These are phyloP conservation scores for Paecilomyces sp. DNA, from an alignment of 2,329 filamentous ascomycete genomes.

Conservation along the genomic window DNA sequence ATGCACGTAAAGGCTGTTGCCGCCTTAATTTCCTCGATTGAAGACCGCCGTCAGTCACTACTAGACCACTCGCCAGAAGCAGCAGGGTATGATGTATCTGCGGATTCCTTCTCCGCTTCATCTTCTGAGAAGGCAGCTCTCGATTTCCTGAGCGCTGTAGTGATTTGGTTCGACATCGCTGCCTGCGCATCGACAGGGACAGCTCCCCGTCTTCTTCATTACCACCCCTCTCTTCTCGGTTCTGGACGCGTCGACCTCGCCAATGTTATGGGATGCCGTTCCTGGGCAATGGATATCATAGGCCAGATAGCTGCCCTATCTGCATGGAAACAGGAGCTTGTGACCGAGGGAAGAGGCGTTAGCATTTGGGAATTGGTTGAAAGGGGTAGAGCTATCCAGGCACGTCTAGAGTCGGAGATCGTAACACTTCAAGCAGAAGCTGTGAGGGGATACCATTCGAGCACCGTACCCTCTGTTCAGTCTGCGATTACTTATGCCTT, in stretches of 20 bases:
- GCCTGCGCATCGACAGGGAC: conserved; percentile 8
- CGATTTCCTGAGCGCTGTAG: conserved; percentile 6
- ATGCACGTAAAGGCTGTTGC: conserved; percentile 9
- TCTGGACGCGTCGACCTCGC: conserved; percentile 4
- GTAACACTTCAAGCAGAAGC: neutral
- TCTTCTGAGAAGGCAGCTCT: conserved; percentile 4
- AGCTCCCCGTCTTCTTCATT: conserved; percentile 3
- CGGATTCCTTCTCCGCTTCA: neutral
- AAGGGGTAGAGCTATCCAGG: neutral
- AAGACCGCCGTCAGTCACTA: neutral
- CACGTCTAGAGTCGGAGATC: neutral
- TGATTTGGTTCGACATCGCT: conserved; percentile 9
- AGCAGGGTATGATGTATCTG: neutral
- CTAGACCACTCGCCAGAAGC: neutral
- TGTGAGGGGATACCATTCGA: neutral
- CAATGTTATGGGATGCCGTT: conserved; percentile 8
- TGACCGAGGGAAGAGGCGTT: neutral
- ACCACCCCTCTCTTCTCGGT: conserved; percentile 4
- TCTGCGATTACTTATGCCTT: conserved; percentile 2
- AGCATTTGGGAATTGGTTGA: neutral
- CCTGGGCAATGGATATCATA: conserved; percentile 8
- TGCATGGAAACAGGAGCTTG: conserved; percentile 2
- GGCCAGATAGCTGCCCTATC: conserved; percentile 6
- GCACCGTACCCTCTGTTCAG: neutral
- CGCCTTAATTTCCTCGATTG: conserved; percentile 3